Conservation (phyloP, 164 flowering plant genomes). For the Pachysandra terminalis region DNA sequence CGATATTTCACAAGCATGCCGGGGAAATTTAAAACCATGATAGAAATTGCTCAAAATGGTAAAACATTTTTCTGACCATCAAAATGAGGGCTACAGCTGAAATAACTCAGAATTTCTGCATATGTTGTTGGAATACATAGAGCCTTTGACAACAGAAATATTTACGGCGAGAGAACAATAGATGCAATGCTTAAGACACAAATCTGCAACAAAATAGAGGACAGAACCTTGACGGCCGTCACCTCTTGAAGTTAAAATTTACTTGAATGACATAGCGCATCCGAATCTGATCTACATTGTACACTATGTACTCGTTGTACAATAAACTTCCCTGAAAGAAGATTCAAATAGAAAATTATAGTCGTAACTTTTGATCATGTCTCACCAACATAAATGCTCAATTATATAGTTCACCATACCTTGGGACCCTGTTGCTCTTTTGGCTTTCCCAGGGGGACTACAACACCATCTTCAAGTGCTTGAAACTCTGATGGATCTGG, state of each 20-base stretch:
- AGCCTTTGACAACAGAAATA: too few species aligned
- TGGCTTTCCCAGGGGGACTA: slow-evolving; percentile 81
- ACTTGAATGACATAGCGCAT: slow-evolving; percentile 87
- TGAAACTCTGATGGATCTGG: slow-evolving; percentile 64
- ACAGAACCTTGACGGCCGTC: neutral
- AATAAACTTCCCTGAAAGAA: slow-evolving; percentile 55
- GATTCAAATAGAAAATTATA: neutral
- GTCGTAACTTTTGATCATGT: neutral
- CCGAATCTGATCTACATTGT: slow-evolving; percentile 85
- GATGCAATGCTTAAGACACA: too few species aligned
- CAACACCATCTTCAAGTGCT: slow-evolving; percentile 59
- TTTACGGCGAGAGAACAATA: too few species aligned
- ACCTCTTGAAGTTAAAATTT: slow-evolving; percentile 52
- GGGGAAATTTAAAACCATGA: too few species aligned
- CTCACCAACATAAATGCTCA: neutral
- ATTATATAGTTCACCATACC: slow-evolving; percentile 27
- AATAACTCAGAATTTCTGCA: too few species aligned
- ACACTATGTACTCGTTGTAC: slow-evolving; percentile 92
- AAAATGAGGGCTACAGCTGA: too few species aligned
- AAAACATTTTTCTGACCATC: too few species aligned
- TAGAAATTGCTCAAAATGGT: too few species aligned
- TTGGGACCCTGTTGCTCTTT: slow-evolving; percentile 39
- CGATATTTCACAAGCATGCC: too few species aligned
- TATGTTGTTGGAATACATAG: too few species aligned
- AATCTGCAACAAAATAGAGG: too few species aligned